phyloP scores from a whole-genome alignment of 495 filamentous ascomycete species.

The Neurospora sp. region DNA sequence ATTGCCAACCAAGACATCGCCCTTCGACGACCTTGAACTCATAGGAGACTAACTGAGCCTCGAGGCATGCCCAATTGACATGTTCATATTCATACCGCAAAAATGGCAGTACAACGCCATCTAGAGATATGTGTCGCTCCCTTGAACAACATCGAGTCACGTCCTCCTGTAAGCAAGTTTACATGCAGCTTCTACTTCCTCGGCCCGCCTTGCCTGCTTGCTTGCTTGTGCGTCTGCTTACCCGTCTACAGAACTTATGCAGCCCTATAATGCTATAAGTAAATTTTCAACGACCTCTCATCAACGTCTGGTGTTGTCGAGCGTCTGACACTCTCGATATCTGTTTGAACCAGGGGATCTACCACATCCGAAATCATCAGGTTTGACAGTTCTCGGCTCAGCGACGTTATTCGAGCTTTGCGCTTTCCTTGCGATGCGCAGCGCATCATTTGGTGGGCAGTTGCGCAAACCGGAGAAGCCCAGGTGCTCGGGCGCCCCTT shows the following conservation, averaged over 20 bases:
- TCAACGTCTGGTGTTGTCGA: not conserved
- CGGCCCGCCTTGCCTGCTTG: not conserved
- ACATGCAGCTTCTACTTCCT: not conserved
- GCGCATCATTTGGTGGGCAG: not conserved
- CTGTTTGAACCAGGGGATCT: not conserved
- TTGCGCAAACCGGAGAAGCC: not conserved
- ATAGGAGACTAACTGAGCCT: no score
- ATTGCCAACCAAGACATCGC: no score
- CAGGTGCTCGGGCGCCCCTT: not conserved
- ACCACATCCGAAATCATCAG: not conserved
- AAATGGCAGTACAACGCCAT: not conserved
- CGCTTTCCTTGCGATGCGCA: not conserved
- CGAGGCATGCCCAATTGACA: no score
- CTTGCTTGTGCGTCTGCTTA: not conserved
- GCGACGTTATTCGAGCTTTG: not conserved
- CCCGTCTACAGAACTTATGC: not conserved
- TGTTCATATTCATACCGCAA: no score
- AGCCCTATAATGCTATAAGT: not conserved
- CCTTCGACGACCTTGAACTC: no score
- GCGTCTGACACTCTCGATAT: not conserved
- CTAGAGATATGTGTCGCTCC: not conserved
- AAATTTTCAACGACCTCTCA: not conserved
- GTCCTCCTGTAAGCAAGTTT: not conserved
- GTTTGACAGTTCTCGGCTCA: not conserved
- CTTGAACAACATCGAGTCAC: not conserved